Percentiles rank a stretch among this genome's conserved stretches.
Evolutionary conservation across 148 eudicot species (phyloP).

Genomic region (Spergularia marina): DNA sequence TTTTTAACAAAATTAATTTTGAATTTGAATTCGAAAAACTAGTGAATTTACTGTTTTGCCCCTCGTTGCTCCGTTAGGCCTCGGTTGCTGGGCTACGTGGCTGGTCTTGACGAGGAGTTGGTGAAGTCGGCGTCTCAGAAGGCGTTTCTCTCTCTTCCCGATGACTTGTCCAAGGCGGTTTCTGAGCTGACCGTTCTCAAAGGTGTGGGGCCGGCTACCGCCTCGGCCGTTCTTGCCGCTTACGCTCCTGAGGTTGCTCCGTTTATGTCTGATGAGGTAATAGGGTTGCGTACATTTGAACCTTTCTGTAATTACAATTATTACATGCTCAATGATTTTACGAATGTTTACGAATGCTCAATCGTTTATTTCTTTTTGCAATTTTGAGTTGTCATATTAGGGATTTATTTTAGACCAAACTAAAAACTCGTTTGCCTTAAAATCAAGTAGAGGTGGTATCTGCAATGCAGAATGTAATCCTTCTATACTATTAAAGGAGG

Average conservation of each 20-base stretch:
- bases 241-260: slow-evolving; percentile 74
- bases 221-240: slow-evolving; percentile 83
- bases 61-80: slow-evolving; percentile 39
- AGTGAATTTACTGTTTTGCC: not conserved
- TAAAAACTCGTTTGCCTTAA: too few relatives aligned
- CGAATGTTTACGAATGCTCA: too few relatives aligned
- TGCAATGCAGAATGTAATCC: too few relatives aligned
- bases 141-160: slow-evolving; percentile 64
- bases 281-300: not conserved
- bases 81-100: slow-evolving; percentile 59
- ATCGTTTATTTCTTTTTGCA: too few relatives aligned
- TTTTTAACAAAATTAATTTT: not conserved
- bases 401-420: too few relatives aligned
- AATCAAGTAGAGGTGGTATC: too few relatives aligned
- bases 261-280: slow-evolving; percentile 94
- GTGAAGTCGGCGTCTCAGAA: slow-evolving; percentile 67
- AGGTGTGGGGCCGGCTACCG: slow-evolving; percentile 97
- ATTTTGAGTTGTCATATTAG: too few relatives aligned
- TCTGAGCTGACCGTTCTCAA: slow-evolving; percentile 67
- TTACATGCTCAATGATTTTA: too few relatives aligned
- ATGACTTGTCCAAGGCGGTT: slow-evolving; percentile 60
- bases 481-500: too few relatives aligned
- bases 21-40: not conserved
- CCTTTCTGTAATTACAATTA: too few relatives aligned
- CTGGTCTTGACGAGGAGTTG: slow-evolving; percentile 56